phyloP scores from a whole-genome alignment of 2,329 filamentous ascomycete genomes.

The Beauveria sp. region DNA sequence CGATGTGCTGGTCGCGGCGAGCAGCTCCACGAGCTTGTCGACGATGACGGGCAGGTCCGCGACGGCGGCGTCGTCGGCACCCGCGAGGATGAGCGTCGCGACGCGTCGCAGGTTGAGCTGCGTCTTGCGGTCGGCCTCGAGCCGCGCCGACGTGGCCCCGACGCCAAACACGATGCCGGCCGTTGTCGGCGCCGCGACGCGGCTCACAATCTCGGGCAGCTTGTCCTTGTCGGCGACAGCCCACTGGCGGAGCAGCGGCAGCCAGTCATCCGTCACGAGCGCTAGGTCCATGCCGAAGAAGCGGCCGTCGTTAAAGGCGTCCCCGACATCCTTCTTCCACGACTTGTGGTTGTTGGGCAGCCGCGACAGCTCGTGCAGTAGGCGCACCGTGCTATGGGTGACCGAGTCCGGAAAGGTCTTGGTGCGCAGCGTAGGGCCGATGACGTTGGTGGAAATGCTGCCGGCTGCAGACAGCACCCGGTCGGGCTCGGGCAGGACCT shows the following conservation, averaged over 20 bases:
- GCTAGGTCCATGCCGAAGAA: constrained; percentile 68
- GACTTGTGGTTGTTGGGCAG: constrained; percentile 75
- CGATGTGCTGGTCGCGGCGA: constrained; percentile 75
- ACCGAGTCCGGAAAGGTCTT: constrained; percentile 84
- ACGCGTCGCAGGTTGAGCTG: constrained; percentile 84
- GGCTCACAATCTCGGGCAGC: constrained; percentile 69
- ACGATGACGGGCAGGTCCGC: constrained; percentile 65
- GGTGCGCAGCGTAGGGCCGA: constrained; percentile 73
- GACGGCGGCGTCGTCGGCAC: constrained; percentile 71
- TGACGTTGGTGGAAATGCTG: constrained; percentile 74
- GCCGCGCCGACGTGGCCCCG: constrained; percentile 81
- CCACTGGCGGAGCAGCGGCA: constrained; percentile 80
- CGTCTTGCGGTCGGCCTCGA: constrained; percentile 91
- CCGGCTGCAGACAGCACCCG: constrained; percentile 70
- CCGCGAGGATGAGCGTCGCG: constrained; percentile 70
- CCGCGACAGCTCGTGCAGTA: constrained; percentile 70
- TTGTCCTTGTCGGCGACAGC: constrained; percentile 79
- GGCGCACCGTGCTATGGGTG: constrained; percentile 58
- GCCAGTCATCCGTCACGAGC: constrained; percentile 68
- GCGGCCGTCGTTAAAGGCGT: constrained; percentile 82
- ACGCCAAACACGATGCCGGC: constrained; percentile 99
- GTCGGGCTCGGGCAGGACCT: constrained; percentile 79
- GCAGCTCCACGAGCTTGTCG: constrained; percentile 79
- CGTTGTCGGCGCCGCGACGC: constrained; percentile 77
- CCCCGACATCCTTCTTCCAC: constrained; percentile 87